Evolutionary conservation across 2,329 filamentous ascomycete genomes (phyloP).

Genomic region (Colletotrichum horii): DNA sequence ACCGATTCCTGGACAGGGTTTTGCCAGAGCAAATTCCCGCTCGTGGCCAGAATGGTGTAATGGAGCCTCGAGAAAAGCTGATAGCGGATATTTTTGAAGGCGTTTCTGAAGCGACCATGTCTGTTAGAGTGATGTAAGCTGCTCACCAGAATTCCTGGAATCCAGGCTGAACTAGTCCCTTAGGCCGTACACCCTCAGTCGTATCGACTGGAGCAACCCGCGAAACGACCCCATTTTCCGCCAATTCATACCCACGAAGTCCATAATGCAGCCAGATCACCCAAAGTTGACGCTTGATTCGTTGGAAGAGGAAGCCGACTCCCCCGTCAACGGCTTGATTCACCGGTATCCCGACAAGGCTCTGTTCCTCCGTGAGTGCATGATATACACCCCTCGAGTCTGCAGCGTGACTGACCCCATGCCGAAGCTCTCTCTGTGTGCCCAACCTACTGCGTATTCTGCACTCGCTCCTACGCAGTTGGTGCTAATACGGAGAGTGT

Average conservation of each 20-base stretch:
- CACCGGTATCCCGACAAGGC: constrained; percentile 70
- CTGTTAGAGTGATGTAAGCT: constrained; percentile 59
- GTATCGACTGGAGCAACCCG: constrained; percentile 64
- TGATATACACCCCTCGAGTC: neutral
- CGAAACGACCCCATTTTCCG: constrained; percentile 63
- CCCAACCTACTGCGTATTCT: constrained; percentile 67
- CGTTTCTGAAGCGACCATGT: constrained; percentile 61
- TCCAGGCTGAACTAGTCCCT: neutral
- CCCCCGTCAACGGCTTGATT: constrained; percentile 61
- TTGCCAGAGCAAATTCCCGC: constrained; percentile 55
- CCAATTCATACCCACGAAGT: constrained; percentile 65
- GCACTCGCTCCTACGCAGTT: constrained; percentile 65
- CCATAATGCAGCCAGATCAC: constrained; percentile 58
- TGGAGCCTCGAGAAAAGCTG: constrained; percentile 56
- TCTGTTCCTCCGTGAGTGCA: constrained; percentile 62
- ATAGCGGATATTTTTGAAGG: constrained; percentile 59
- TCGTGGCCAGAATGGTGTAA: constrained; percentile 30
- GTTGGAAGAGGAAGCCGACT: constrained; percentile 61
- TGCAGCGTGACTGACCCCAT: neutral
- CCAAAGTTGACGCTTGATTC: constrained; percentile 61
- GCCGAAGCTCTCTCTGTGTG: constrained; percentile 61
- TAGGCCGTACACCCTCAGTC: constrained; percentile 62
- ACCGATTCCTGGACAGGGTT: constrained; percentile 52
- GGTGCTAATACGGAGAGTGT: constrained; percentile 60
- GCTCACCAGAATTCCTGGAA: neutral